Evolutionary conservation across 2,329 filamentous ascomycete genomes (phyloP), one percentile per base, ranked within the genome.

Genomic region (Trichophyton verrucosum): DNA sequence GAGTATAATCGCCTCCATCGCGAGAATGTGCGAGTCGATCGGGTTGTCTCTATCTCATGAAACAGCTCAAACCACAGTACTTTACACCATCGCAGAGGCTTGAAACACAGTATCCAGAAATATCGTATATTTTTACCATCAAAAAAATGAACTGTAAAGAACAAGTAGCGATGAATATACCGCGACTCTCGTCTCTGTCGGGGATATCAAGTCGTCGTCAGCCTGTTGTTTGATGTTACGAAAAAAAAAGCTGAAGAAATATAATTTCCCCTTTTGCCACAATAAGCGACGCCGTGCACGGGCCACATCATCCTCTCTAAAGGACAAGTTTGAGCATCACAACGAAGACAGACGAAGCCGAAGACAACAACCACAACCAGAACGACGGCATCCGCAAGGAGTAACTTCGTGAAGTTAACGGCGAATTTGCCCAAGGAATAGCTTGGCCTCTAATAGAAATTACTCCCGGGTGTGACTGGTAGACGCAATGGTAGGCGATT

Each of bases 1-100:
- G 55, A 71, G 61, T 17, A 66, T 64, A 38, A 71, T 68, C 13
- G 69, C 66, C 60, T 76, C 74, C 74, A 76, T 76, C 53, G 66
- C 65, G 60, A 61, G 38, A 30, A 27, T 9, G 5, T 27, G 36
- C 11, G n/a, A 40, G 27, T 22, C 22, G 36, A 22, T 24, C 20
- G 55, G 3, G 55, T 24, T 15, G n/a, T 5, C 15, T 17, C 38
- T 33, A 17, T 36, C n/a, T 55, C 4, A 20, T n/a, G 24, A 33
- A 36, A 17, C 17, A 4, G 27, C 17, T 55, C n/a, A 55, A 36
- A 30, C 27, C 17, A 27, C 27, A 13, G 51, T n/a, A 9, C 7
- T 27, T n/a, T n/a, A 27, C n/a, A 30, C 24, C 51, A 55, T 55
- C 8, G 51, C 30, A 7, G 27, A 13, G 27, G 11, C 20, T n/a